Evolutionary conservation across 2,329 filamentous ascomycete genomes (phyloP).

Genomic region (Penicillium thymicola): DNA sequence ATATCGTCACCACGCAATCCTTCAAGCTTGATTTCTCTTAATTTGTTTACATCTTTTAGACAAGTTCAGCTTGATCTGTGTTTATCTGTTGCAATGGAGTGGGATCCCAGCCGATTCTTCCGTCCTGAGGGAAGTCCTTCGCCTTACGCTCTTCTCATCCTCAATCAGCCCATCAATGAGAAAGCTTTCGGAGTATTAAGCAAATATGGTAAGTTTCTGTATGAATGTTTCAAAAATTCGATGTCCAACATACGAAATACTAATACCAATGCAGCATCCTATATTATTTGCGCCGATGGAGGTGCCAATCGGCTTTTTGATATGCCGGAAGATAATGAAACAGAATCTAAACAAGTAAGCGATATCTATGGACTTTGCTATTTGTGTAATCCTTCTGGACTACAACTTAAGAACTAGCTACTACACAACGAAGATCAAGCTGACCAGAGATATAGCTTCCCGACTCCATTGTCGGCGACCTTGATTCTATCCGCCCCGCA

Average conservation of each 20-base stretch:
- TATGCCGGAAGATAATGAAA: constrained; percentile 38
- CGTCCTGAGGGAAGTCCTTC: constrained; percentile 24
- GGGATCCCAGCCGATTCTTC: constrained; percentile 44
- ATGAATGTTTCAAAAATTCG: background rate
- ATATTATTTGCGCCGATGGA: constrained; percentile 81
- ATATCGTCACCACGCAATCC: constrained; percentile 4
- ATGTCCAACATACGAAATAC: background rate
- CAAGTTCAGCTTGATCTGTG: background rate
- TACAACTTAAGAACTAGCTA: background rate
- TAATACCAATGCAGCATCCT: constrained; percentile 49
- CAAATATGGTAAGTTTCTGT: constrained; percentile 31
- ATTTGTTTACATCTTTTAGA: background rate
- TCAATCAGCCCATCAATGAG: constrained; percentile 60
- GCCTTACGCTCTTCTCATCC: constrained; percentile 52
- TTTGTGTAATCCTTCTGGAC: background rate
- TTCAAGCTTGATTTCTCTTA: background rate
- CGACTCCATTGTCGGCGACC: constrained; percentile 77
- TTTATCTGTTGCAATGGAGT: constrained; percentile 28
- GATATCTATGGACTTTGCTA: background rate
- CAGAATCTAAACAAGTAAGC: constrained; percentile 34
- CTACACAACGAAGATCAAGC: background rate
- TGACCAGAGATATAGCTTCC: constrained; percentile 48
- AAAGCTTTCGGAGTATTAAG: constrained; percentile 39
- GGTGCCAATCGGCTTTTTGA: constrained; percentile 75
- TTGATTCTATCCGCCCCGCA: constrained; percentile 72